Base-by-base conservation (phyloP, 106 monocot species). In the Phalaenopsis aphrodite region DNA sequence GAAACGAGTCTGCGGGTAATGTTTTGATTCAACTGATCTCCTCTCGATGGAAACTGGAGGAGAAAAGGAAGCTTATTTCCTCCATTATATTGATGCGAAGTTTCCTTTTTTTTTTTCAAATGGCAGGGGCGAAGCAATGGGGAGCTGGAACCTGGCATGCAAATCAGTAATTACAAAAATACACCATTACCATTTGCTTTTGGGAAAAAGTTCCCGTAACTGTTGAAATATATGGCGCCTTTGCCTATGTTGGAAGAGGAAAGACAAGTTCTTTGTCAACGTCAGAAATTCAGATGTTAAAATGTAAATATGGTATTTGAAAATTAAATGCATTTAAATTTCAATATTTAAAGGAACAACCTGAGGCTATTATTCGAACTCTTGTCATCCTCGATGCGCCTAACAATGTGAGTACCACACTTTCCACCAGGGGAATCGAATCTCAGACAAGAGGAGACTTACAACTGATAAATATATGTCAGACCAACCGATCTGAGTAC, bases 1-100 rank as follows among this genome's bases (percentile, higher is more conserved):
- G n/a, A 45, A 74, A 43, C 74, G 18, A 21, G 9, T 15, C 17
- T 8, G 45, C 2, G 74, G 74, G 5, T 42, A 16, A 1, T 10
- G n/a, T 43, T 74, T 42, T 7, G 19, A 18, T 74, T 74, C 43
- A 8, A 12, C 4, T 24, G 69, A 3, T 39, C 69, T 69, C 69
- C 23, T 69, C 69, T 69, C 64, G 64, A 42, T 47, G 80, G 30
- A 55, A 64, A 55, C 2, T 1, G 55, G 76, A 41, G 80, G 77
- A 18, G 55, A 64, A 2, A 55, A 75, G 12, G 55, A 30, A 69
- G 73, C 8, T 80, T 42, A 45, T 30, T 83, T 42, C 43, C 43
- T 30, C 43, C 17, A 39, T 43, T 74, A 8, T 74, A 74, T 42
- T n/a, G 74, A 74, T 45, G 19, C 18, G 45, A 74, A 74, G 18